Percentiles rank a stretch among this genome's conserved stretches.
These are phyloP conservation scores for Santalum album DNA, from an alignment of 164 flowering plant genomes.

Conservation along the genomic window DNA sequence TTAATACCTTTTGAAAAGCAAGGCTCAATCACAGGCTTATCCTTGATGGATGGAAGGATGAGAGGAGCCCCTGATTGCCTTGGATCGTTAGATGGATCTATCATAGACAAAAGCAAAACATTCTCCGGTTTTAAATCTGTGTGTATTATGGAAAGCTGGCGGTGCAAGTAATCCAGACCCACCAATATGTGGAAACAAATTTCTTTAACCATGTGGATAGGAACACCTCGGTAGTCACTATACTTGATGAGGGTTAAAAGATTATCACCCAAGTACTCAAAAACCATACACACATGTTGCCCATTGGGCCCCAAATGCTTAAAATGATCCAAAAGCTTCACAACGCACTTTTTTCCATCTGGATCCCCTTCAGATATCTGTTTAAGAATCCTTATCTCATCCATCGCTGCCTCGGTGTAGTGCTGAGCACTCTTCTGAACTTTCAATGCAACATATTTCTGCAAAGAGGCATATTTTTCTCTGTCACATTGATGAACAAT, in stretches of 20 bases:
- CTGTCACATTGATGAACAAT: too few species aligned
- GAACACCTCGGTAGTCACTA: slow-evolving; percentile 3
- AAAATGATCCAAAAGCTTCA: slow-evolving; percentile 3
- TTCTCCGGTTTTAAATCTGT: slow-evolving; percentile 96
- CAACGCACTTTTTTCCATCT: not conserved
- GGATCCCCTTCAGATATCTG: slow-evolving; percentile 5
- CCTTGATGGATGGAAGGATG: slow-evolving; percentile 37
- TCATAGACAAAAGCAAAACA: slow-evolving; percentile 59
- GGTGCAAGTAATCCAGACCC: slow-evolving; percentile 35
- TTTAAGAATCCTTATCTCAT: slow-evolving; percentile 67
- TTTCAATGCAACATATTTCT: slow-evolving; percentile 67
- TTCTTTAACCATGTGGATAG: slow-evolving; percentile 6
- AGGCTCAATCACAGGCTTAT: slow-evolving; percentile 30
- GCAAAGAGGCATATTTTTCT: too few species aligned
- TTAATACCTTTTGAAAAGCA: too few species aligned
- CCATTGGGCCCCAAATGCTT: slow-evolving; percentile 5
- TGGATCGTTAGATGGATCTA: slow-evolving; percentile 79
- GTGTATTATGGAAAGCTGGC: slow-evolving; percentile 78
- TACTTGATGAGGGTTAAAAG: slow-evolving; percentile 2
- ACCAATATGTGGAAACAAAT: slow-evolving; percentile 4
- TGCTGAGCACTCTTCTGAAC: slow-evolving; percentile 78
- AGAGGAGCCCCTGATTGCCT: slow-evolving; percentile 59
- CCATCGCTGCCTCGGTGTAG: slow-evolving; percentile 75
- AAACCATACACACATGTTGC: slow-evolving; percentile 6
- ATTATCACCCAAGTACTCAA: slow-evolving; percentile 5